Evolutionary conservation across 2,329 filamentous ascomycete genomes (phyloP), one percentile per base, ranked within the genome.

Genomic region (Epichloe hybrida): DNA sequence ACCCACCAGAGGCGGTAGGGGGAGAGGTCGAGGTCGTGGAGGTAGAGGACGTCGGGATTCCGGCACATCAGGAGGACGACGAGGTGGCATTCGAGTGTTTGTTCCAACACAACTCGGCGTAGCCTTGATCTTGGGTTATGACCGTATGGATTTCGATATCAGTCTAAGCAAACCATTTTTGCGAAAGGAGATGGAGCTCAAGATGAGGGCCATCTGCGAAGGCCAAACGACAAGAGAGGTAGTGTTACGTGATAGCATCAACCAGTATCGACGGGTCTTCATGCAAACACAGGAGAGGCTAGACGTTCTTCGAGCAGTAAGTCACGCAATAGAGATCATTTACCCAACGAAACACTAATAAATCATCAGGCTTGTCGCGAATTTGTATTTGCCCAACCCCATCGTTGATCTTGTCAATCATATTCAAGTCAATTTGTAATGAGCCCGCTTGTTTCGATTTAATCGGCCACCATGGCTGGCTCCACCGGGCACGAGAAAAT

Each of bases 171-270:
- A 97, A 67, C 93, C 93, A 0, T 97, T 97, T 64, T 72, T 98
- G 53, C 83, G 93, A 51, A 97, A 97, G 68, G 89, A 98, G 73
- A 96, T 96, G 88, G 93, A 98, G 68, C 71, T 88, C 54, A 88
- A 89, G 65, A 96, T 98, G 91, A 93, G 90, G 64, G 88, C 87
- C 52, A 96, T 98, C 52, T 97, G 93, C 68, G 89, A 91, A 53
- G 93, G 93, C 27, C 81, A 79, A 48, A 85, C 81, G 56, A 86
- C 83, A 36, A 84, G 81, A 61, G 76, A 79, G 50, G 77, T 80
- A 20, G 87, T 98, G 45, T 77, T 98, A 41, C 76, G 82, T 50
- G 84, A 95, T 65, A 95, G 86, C 63, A 72, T 98, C 51, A 79
- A 83, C 54, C 88, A 93, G 71, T 98, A 97, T 66, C 81, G 84